phyloP scores from a whole-genome alignment of 176 grass and related monocot genomes.

The Chrysopogon serrulatus region DNA sequence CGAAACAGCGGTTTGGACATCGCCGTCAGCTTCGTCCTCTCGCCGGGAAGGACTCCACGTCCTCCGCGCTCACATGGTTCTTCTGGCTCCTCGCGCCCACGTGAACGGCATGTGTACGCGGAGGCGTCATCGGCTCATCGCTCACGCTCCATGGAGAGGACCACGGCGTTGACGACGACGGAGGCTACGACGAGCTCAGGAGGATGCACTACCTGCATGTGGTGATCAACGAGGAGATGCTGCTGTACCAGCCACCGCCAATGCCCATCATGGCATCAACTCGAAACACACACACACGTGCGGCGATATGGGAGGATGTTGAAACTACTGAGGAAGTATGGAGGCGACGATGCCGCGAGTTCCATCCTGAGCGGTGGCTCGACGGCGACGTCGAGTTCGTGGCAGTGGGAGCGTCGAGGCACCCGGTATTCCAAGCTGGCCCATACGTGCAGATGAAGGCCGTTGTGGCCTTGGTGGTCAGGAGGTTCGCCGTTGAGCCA shows the following conservation, averaged over 20 bases:
- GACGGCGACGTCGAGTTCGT: constrained; percentile 30
- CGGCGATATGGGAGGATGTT: constrained; percentile 59
- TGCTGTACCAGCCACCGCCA: constrained; percentile 76
- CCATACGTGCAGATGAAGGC: constrained; percentile 80
- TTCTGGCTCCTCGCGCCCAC: constrained; percentile 63
- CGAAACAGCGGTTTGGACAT: constrained; percentile 54
- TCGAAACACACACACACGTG: too few relatives aligned
- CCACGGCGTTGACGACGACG: background rate
- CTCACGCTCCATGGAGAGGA: background rate
- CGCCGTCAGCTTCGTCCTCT: constrained; percentile 61
- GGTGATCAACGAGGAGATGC: constrained; percentile 54
- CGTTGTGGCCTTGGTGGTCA: constrained; percentile 37
- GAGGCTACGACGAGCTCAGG: constrained; percentile 31
- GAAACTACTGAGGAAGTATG: too few relatives aligned
- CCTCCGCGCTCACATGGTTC: too few relatives aligned
- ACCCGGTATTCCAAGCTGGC: constrained; percentile 54
- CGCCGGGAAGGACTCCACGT: constrained; percentile 58
- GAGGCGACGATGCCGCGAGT: constrained; percentile 28
- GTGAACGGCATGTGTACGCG: constrained; percentile 34
- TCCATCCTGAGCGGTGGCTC: constrained; percentile 56
- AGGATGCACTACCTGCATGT: constrained; percentile 58
- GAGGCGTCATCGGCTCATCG: constrained; percentile 35
- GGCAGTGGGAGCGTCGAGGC: constrained; percentile 22
- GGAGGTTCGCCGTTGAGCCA: constrained; percentile 36
- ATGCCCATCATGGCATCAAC: constrained; percentile 59